Base-by-base conservation (phyloP, 1,284 basidiomycete species). In the Melampsora abietis-canadensis region DNA sequence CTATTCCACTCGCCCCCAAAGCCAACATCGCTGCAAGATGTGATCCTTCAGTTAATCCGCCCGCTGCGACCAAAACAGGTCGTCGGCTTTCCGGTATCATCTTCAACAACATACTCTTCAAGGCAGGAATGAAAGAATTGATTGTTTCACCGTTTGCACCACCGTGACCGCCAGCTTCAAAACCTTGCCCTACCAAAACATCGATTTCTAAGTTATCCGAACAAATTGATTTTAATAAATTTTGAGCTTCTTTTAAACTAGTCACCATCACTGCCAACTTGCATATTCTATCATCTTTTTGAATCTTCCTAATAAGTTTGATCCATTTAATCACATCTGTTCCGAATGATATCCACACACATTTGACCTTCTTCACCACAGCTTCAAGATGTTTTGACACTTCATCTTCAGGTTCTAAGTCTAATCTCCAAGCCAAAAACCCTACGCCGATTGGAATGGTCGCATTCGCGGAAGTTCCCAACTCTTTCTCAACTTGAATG, bases 131-230 rank as follows among this genome's bases (percentile, higher is more conserved):
- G 46, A 91, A 82, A 24, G 85, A 85, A 72, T 87, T 81, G 40
- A 89, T 82, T 4, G 89, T 85, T 66, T 87, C 85, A 21, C 88
- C 86, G 61, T 84, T 79, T 61, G 81, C 77, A 63, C 84, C 82
- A 15, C 89, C 90, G 80, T 91, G 90, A 46, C 90, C 90, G 5
- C 90, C 90, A 46, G 89, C 85, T 82, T 91, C 90, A 77, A 84
- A 86, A 15, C 90, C 89, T 88, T 91, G 90, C 15, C 86, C 88
- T n/a, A 91, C 87, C 69, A 91, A 81, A 65, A 88, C 85, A 81
- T 91, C 90, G 8, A 83, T 87, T 87, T 88, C 89, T 34, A 87
- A 84, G 47, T 86, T 82, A 21, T 84, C 80, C 14, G 89, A 89
- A 59, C 82, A 76, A 21, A 84, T 81, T 15, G 88, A 88, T 76